Evolutionary conservation across 1,284 basidiomycete species (phyloP), one percentile per base, ranked within the genome.

Genomic region (Ganoderma sinense): DNA sequence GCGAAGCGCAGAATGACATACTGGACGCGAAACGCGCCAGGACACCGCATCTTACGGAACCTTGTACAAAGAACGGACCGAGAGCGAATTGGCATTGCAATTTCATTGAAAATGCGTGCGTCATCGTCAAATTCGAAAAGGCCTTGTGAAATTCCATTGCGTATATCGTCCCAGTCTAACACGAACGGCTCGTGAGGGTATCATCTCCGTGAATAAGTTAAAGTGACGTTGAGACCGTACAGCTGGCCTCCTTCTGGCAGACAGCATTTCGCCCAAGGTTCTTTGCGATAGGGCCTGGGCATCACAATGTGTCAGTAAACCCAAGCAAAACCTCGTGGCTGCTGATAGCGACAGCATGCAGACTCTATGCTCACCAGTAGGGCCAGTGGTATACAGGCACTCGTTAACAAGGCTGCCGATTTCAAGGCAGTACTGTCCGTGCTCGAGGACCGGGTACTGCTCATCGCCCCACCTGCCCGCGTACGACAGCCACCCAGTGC

Each of bases 381-480:
- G 79, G 4, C 79, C 79, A 59, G 70, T 71, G 36, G 64, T 60
- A 55, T 73, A 78, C 51, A 66, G 69, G 68, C 78, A 80, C 67
- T 78, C 71, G 29, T 70, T 64, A 11, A 65, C 53, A 31, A 63
- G 39, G 58, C 51, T 58, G 1, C 48, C 67, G 26, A 71, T 53
- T 10, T 58, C 53, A 18, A 78, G 26, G 65, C 78, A 79, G 63
- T 76, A 77, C 69, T 80, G 79, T 20, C 77, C 75, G 31, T 76
- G 72, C 62, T 78, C 70, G 36, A 68, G 58, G 18, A 74, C 51
- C 23, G 74, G 73, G 64, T 78, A 78, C 72, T 78, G 69, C 71
- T 78, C 55, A 66, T 80, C 79, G 40, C 79, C 79, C 79, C 79
- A 80, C 48, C 41, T 64, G n/a, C 79, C 79, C 41, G 33, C 41